Percentiles rank a stretch among this genome's conserved stretches.
These are phyloP conservation scores for Phanerochaete carnosa DNA, from an alignment of 768 basidiomycete genomes.

Conservation along the genomic window DNA sequence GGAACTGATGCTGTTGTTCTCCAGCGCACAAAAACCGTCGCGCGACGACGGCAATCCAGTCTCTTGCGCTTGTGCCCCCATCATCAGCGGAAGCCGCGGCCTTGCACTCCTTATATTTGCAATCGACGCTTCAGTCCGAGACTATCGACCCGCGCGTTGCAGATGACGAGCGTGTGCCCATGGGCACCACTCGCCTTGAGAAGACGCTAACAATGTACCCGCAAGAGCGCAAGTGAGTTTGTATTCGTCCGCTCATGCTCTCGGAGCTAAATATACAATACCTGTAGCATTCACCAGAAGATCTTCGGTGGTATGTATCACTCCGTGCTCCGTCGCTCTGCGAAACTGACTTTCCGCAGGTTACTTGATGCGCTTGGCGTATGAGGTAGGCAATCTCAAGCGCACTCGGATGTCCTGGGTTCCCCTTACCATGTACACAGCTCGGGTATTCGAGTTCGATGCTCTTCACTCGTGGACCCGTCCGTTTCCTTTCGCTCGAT, in stretches of 20 bases:
- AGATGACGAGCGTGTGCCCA: constrained; percentile 56
- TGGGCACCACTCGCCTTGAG: constrained; percentile 71
- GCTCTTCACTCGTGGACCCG: constrained; percentile 61
- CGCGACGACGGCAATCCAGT: constrained; percentile 47
- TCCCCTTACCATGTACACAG: constrained; percentile 29
- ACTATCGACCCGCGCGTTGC: constrained; percentile 14
- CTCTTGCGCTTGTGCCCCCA: constrained; percentile 72
- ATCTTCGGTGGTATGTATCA: constrained; percentile 53
- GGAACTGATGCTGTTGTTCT: neutral
- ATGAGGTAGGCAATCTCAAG: constrained; percentile 47
- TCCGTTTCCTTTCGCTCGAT: constrained; percentile 76
- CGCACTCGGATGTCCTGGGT: neutral
- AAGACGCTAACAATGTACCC: constrained; percentile 79
- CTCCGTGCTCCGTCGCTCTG: neutral
- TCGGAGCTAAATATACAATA: neutral
- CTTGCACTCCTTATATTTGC: constrained; percentile 68
- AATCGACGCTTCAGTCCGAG: constrained; percentile 44
- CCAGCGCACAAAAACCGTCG: constrained; percentile 62
- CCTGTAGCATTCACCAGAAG: constrained; percentile 69
- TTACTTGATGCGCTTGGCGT: constrained; percentile 63
- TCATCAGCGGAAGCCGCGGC: constrained; percentile 63
- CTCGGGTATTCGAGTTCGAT: constrained; percentile 72
- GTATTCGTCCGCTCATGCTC: neutral
- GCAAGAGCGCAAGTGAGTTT: constrained; percentile 73
- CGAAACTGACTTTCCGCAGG: constrained; percentile 22